Evolutionary conservation across 83 land plant species (phyloP).

Genomic region (Picea engelmannii): DNA sequence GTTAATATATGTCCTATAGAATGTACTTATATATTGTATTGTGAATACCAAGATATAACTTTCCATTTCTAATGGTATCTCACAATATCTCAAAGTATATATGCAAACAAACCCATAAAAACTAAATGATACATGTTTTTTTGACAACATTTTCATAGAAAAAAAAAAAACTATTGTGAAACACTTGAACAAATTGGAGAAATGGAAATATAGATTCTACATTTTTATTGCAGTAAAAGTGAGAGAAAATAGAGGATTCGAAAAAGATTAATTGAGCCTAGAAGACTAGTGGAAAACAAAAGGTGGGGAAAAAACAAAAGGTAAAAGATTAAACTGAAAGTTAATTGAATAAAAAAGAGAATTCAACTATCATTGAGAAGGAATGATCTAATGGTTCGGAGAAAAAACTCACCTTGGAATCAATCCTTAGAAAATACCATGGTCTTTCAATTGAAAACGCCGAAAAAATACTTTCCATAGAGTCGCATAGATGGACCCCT

Average conservation of each 20-base stretch:
- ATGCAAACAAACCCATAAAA: slow-evolving; percentile 1
- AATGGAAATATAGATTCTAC: not conserved
- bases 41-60: too few species aligned
- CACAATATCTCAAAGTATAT: not conserved
- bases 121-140: too few species aligned
- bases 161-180: not conserved
- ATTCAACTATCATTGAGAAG: slow-evolving; percentile 7
- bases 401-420: not conserved
- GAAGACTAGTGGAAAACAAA: slow-evolving; percentile 5
- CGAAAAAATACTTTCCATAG: not conserved
- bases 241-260: not conserved
- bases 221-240: not conserved
- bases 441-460: not conserved
- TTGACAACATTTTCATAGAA: too few species aligned
- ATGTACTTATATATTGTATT: too few species aligned
- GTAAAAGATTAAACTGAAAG: not conserved
- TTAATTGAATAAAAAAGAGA: not conserved
- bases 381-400: not conserved
- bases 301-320: not conserved
- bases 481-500: not conserved
- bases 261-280: too few species aligned
- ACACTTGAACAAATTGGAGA: not conserved
- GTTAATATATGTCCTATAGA: too few species aligned
- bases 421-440: not conserved
- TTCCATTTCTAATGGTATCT: too few species aligned